Percentiles rank a stretch among this genome's conserved stretches.
Evolutionary conservation across 1,139 yeast genomes (phyloP).

Genomic region (Blastobotrys ciferrii): DNA sequence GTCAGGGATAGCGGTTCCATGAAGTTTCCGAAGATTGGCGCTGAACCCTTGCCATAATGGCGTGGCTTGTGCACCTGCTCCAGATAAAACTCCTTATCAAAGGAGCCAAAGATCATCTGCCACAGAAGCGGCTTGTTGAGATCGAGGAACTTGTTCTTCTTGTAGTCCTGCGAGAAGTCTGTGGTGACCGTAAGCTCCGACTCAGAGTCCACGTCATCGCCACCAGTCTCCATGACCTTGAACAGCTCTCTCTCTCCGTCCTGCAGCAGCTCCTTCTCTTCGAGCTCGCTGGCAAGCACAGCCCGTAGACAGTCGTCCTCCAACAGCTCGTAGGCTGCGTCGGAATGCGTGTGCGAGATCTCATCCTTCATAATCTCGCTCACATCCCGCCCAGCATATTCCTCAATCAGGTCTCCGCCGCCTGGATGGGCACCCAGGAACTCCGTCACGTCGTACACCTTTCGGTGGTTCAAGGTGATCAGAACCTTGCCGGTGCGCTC

Average conservation of each 20-base stretch:
- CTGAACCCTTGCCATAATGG: conserved; percentile 88
- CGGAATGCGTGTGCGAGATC: conserved; percentile 72
- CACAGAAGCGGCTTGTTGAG: conserved; percentile 73
- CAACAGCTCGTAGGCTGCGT: conserved; percentile 82
- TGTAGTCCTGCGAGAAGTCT: conserved; percentile 66
- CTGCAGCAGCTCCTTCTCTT: conserved; percentile 51
- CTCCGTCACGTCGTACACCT: conserved; percentile 76
- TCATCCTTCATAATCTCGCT: conserved; percentile 75
- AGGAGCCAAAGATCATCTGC: conserved; percentile 73
- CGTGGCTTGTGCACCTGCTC: conserved; percentile 98
- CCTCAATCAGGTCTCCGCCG: conserved; percentile 71
- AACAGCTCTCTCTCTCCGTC: conserved; percentile 29
- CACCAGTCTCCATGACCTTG: conserved; percentile 16
- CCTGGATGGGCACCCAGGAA: conserved; percentile 87
- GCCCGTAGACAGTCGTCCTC: conserved; percentile 71
- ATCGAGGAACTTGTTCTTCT: conserved; percentile 82
- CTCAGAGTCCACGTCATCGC: conserved; percentile 41
- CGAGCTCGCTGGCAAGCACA: conserved; percentile 60
- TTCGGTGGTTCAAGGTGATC: conserved; percentile 70
- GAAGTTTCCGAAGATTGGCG: conserved; percentile 77
- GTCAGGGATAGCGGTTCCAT: conserved; percentile 69
- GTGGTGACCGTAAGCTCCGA: conserved; percentile 74
- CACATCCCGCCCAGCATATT: conserved; percentile 81
- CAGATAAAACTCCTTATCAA: conserved; percentile 82
- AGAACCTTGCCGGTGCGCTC: conserved; percentile 20